Evolutionary conservation across 2,329 filamentous ascomycete genomes (phyloP), one percentile per base, ranked within the genome.

Genomic region (Aspergillus arachidicola): DNA sequence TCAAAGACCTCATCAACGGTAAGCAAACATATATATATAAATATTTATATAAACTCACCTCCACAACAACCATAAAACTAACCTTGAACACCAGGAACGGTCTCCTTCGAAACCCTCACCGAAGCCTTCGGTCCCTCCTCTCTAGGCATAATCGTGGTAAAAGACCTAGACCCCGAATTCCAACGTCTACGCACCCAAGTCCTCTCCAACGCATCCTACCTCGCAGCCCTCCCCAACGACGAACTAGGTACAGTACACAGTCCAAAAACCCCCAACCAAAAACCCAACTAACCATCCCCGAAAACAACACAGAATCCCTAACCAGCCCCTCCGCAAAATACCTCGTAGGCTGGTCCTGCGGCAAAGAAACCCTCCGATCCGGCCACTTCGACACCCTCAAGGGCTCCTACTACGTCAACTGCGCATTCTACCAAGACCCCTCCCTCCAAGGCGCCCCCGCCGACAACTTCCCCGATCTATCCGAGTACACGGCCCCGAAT

Each of bases 121-220:
- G 75, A 90, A 69, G 95, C 95, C 0, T 98, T 99, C 75, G 95
- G 95, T 0, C 93, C 94, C 1, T 88, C 91, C 30, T 97, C 93
- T 2, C 83, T 98, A 14, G 95, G 95, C 0, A 97, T 99, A 58
- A 89, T 99, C 60, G 82, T 98, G n/a, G 94, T 99, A 55, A 93
- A 91, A 75, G 92, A 93, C 74, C 86, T 98, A 0, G 92, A 93
- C 0, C 66, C 84, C 6, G 83, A 87, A 58, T 99, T 96, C 71
- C 78, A 85, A 16, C 79, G 85, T n/a, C 81, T 97, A 50, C 87
- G 95, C 64, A 86, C 86, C 63, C 86, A 86, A 64, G 85, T 96
- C 2, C 84, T 99, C 7, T 95, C 92, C 0, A 95, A 95, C 75
- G 89, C 93, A 4, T 96, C 93, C 0, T 95, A 96, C 75, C 87